A percentile compares a stretch with the other conserved stretches of the same genome.
Evolutionary conservation across 2,329 filamentous ascomycete genomes (phyloP).

Genomic region (Mariannaea sp.): DNA sequence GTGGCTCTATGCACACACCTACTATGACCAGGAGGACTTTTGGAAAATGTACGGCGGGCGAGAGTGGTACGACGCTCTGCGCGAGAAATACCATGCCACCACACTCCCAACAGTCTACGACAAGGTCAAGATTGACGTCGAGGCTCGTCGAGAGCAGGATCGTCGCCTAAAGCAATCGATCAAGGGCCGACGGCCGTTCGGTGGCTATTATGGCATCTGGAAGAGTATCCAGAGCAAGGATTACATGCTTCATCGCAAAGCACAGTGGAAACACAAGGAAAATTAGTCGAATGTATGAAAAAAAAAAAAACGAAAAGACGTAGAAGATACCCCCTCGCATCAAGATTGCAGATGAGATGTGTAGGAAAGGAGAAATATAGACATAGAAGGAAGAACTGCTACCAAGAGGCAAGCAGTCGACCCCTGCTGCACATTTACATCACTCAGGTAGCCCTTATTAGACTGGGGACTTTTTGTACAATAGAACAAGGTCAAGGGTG

Average conservation of each 20-base stretch:
- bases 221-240: conserved; percentile 63
- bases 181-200: conserved; percentile 59
- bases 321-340: conserved; percentile 21
- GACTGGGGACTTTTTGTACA: conserved; percentile 6
- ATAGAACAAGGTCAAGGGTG: neutral
- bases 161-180: conserved; percentile 47
- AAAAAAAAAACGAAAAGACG: conserved; percentile 23
- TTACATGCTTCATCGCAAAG: conserved; percentile 57
- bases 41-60: conserved; percentile 64
- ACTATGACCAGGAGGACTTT: conserved; percentile 76
- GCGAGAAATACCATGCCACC: conserved; percentile 65
- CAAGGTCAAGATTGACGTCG: conserved; percentile 66
- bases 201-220: conserved; percentile 63
- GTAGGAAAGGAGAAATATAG: neutral
- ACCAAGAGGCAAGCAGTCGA: neutral
- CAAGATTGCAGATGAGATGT: neutral
- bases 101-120: conserved; percentile 71
- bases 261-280: conserved; percentile 58
- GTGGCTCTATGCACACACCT: conserved; percentile 86
- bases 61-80: conserved; percentile 64
- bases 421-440: too few relatives aligned
- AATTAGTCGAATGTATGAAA: neutral
- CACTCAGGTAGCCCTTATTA: neutral
- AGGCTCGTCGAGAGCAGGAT: conserved; percentile 48
- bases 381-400: neutral